Conservation (phyloP, 2,329 filamentous ascomycete species). For the Pyrenophora teres region DNA sequence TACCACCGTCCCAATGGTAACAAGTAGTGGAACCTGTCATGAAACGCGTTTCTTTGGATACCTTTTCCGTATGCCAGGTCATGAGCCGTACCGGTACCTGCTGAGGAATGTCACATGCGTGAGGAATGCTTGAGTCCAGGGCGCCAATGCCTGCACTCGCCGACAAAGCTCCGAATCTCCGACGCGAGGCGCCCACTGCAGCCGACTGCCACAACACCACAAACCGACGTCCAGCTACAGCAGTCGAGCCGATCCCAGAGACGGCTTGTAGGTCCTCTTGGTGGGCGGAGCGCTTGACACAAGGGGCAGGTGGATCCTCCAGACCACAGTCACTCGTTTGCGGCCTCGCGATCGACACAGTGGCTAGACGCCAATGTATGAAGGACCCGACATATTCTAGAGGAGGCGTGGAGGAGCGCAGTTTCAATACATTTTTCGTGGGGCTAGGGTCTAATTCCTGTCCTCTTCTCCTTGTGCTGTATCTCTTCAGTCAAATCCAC, state of each 20-base stretch:
- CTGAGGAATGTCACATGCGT: background rate
- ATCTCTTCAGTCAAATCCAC: background rate
- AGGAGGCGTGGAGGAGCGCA: conserved; percentile 7
- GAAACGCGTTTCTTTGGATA: no score
- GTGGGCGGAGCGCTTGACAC: conserved; percentile 11
- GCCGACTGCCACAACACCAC: background rate
- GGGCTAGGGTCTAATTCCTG: background rate
- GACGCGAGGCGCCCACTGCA: background rate
- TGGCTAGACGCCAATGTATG: conserved; percentile 6
- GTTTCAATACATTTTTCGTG: background rate
- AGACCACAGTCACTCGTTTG: background rate
- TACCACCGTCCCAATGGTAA: background rate
- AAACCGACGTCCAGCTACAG: background rate
- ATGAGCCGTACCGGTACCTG: background rate
- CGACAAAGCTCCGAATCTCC: background rate
- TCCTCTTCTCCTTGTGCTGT: background rate
- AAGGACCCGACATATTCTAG: conserved; percentile 12
- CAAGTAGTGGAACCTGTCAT: no score
- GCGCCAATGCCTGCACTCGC: background rate
- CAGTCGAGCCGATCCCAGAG: background rate
- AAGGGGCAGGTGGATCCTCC: conserved; percentile 16
- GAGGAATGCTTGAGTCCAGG: background rate
- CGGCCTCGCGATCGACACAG: conserved; percentile 12
- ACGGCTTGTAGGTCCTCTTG: background rate
- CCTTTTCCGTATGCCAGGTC: no score